phyloP scores from a whole-genome alignment of 306 rosid species.

The Quercus gilva region DNA sequence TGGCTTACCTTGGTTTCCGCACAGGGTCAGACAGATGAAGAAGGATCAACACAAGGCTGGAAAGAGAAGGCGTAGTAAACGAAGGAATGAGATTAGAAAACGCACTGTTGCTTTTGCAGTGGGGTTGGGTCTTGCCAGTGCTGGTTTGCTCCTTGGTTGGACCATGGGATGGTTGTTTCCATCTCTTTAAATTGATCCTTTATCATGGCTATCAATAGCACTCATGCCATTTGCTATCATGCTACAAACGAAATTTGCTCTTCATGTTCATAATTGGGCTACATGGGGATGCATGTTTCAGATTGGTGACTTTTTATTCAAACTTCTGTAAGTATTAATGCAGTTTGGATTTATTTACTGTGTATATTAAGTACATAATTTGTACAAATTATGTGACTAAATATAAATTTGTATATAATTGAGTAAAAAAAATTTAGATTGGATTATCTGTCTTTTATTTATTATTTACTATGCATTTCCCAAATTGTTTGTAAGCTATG shows the following conservation, averaged over 20 bases:
- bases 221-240: neutral
- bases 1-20: conserved; percentile 43
- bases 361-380: neutral
- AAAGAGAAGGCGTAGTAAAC: conserved; percentile 35
- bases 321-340: conserved; percentile 6
- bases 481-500: too few species aligned
- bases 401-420: neutral
- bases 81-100: conserved; percentile 36
- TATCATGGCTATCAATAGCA: neutral
- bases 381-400: neutral
- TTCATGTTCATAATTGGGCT: neutral
- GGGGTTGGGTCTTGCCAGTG: conserved; percentile 79
- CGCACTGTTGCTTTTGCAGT: conserved; percentile 53
- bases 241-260: neutral
- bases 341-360: neutral
- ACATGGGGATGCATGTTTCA: conserved; percentile 11
- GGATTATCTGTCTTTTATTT: neutral
- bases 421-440: neutral
- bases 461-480: neutral
- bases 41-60: conserved; percentile 33
- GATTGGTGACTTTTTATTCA: neutral
- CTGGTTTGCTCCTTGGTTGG: conserved; percentile 93
- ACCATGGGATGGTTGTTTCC: conserved; percentile 91
- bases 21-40: conserved; percentile 39
- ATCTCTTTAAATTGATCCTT: conserved; percentile 21